A percentile compares a stretch with the other conserved stretches of the same genome.
phyloP scores from a whole-genome alignment of 805 yeast genomes.

The Wickerhamomyces xylosicus region DNA sequence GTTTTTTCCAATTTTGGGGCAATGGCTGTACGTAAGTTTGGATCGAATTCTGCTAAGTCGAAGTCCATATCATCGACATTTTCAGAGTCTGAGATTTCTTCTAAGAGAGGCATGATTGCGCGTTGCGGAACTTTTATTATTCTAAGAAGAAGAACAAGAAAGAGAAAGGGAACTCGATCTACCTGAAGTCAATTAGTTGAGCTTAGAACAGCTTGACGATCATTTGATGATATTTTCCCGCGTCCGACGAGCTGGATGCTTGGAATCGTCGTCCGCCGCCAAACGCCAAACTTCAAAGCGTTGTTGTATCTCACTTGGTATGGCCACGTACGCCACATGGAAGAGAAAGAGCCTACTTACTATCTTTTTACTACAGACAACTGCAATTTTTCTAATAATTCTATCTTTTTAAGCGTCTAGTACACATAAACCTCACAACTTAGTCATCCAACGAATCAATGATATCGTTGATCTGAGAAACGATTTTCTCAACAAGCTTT shows the following conservation, averaged over 20 bases:
- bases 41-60: slow-evolving; percentile 90
- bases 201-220: no score
- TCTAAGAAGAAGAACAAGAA: neutral
- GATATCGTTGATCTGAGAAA: slow-evolving; percentile 41
- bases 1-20: slow-evolving; percentile 60
- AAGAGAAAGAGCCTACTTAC: no score
- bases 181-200: no score
- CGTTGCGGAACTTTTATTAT: neutral
- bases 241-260: no score
- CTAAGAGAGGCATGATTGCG: slow-evolving; percentile 53
- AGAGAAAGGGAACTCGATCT: neutral
- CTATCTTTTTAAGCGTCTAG: slow-evolving; percentile 2
- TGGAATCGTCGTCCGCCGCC: no score
- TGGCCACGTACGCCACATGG: no score
- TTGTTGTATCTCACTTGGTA: no score
- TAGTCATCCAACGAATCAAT: slow-evolving; percentile 26
- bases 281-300: no score
- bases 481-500: slow-evolving; percentile 34
- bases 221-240: no score
- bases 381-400: neutral
- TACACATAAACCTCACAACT: neutral
- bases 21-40: slow-evolving; percentile 51
- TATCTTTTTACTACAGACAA: no score
- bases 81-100: slow-evolving; percentile 68
- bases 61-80: slow-evolving; percentile 87